phyloP scores from a whole-genome alignment of 1,139 yeast species.

The Oligophagozyma castellii region DNA sequence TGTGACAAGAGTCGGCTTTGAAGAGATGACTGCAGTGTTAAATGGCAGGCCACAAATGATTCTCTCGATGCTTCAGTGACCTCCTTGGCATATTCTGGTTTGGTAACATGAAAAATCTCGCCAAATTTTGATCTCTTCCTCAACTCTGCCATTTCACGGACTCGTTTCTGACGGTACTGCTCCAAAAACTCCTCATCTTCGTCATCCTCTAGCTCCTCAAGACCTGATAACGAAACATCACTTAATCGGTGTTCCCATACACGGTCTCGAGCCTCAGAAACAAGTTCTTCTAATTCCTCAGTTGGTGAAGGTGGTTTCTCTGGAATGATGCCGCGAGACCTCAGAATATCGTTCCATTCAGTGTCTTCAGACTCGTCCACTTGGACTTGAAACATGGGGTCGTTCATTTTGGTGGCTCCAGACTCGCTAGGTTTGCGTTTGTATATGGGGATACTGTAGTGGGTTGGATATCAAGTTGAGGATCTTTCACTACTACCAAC shows the following conservation, averaged over 20 bases:
- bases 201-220: slow-evolving; percentile 66
- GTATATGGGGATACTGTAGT: too few species aligned
- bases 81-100: slow-evolving; percentile 77
- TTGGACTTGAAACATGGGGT: slow-evolving; percentile 43
- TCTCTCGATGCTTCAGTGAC: slow-evolving; percentile 62
- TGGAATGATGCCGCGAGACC: slow-evolving; percentile 86
- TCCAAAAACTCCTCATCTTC: slow-evolving; percentile 71
- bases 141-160: slow-evolving; percentile 54
- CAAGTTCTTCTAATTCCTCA: slow-evolving; percentile 71
- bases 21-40: slow-evolving; percentile 52
- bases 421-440: slow-evolving; percentile 12
- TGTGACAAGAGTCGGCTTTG: slow-evolving; percentile 63
- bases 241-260: slow-evolving; percentile 52
- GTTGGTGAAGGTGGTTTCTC: slow-evolving; percentile 85
- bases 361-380: slow-evolving; percentile 95
- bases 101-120: slow-evolving; percentile 57
- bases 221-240: slow-evolving; percentile 59
- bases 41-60: slow-evolving; percentile 58
- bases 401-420: too few species aligned
- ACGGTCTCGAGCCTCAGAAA: slow-evolving; percentile 64
- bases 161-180: slow-evolving; percentile 59
- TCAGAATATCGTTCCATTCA: slow-evolving; percentile 92
- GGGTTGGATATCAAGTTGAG: too few species aligned
- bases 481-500: too few species aligned
- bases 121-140: slow-evolving; percentile 61